Conservation (phyloP, 805 yeast genomes). For the Isabelozyma pseudorhagii region DNA sequence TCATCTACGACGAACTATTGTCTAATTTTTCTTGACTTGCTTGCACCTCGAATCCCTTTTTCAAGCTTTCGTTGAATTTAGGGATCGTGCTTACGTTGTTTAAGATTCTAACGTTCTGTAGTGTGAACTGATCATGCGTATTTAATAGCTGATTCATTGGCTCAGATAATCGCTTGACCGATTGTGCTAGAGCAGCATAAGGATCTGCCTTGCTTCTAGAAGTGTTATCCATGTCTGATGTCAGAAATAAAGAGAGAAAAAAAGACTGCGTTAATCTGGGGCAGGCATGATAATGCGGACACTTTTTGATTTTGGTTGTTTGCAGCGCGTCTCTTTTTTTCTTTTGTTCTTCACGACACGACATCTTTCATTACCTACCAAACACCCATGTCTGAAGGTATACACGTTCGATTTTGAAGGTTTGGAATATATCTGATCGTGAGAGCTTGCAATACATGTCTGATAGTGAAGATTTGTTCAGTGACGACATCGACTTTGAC, state of each 20-base stretch:
- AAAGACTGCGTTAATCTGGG: not conserved
- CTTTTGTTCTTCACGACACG: too few species aligned
- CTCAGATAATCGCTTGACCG: conserved; percentile 17
- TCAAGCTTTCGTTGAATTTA: not conserved
- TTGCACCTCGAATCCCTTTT: not conserved
- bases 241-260: not conserved
- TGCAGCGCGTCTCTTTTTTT: too few species aligned
- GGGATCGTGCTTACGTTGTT: conserved; percentile 11
- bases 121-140: conserved; percentile 26
- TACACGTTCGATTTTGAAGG: not conserved
- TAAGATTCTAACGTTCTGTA: conserved; percentile 22
- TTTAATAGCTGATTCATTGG: conserved; percentile 24
- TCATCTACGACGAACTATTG: not conserved
- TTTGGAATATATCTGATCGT: not conserved
- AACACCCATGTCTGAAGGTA: too few species aligned
- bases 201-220: conserved; percentile 14
- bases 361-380: too few species aligned
- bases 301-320: too few species aligned
- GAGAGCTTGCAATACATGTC: not conserved
- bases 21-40: not conserved
- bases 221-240: not conserved
- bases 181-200: conserved; percentile 18
- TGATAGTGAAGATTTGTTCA: conserved; percentile 29
- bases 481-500: conserved; percentile 30
- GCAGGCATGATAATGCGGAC: not conserved